Conservation (phyloP, 106 monocot genomes). For the Dioscorea zingiberensis region DNA sequence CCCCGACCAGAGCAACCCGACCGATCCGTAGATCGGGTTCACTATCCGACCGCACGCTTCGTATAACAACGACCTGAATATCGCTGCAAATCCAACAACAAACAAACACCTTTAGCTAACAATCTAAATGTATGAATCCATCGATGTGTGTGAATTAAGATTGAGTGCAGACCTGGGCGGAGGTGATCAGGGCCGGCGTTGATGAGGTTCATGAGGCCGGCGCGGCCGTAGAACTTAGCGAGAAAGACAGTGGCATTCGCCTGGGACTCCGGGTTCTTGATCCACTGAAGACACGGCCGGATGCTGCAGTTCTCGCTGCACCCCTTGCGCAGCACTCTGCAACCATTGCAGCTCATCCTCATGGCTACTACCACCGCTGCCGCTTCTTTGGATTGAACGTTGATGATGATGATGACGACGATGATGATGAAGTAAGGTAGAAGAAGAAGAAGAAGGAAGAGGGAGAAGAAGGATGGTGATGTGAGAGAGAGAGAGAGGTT, state of each 20-base stretch:
- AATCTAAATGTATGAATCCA: too few species aligned
- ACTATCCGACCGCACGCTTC: slow-evolving; percentile 60
- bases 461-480: not conserved
- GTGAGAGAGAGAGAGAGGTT: not conserved
- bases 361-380: not conserved
- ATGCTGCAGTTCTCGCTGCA: slow-evolving; percentile 3
- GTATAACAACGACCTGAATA: slow-evolving; percentile 51
- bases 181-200: slow-evolving; percentile 2
- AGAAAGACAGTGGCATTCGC: not conserved
- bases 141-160: too few species aligned
- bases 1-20: slow-evolving; percentile 54
- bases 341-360: slow-evolving; percentile 5
- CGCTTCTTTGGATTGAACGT: too few species aligned
- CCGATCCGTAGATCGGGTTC: slow-evolving; percentile 61
- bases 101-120: too few species aligned
- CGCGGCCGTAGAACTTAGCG: not conserved
- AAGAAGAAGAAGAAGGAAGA: not conserved
- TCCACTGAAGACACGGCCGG: slow-evolving; percentile 1
- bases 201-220: not conserved
- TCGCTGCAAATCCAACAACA: slow-evolving; percentile 21
- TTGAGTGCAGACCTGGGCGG: not conserved
- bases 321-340: slow-evolving; percentile 5
- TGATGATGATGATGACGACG: not conserved
- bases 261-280: not conserved
- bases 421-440: not conserved